Evolutionary conservation across 768 basidiomycete genomes (phyloP).

Genomic region (Guyanaporus albipodus): DNA sequence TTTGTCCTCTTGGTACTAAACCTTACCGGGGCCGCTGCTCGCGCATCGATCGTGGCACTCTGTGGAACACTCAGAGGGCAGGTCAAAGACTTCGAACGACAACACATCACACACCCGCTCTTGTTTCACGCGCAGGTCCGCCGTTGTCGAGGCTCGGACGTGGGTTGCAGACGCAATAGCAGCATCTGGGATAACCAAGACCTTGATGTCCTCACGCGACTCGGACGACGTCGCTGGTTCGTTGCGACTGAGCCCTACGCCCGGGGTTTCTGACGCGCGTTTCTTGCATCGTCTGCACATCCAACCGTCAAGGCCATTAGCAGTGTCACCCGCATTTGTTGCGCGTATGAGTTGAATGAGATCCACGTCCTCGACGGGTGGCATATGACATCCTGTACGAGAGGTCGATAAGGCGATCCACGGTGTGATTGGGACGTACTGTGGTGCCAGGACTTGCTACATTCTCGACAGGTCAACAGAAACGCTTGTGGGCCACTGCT

Average conservation of each 20-base stretch:
- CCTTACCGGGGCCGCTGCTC: background rate
- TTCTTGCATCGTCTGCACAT: conserved; percentile 32
- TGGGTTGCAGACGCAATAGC: background rate
- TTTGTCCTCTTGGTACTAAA: background rate
- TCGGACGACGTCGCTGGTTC: conserved; percentile 8
- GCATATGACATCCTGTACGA: conserved; percentile 31
- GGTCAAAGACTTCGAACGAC: background rate
- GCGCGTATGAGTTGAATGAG: conserved; percentile 26
- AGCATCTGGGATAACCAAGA: background rate
- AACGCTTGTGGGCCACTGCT: conserved; percentile 28
- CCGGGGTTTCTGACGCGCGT: background rate
- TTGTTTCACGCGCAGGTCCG: conserved; percentile 1
- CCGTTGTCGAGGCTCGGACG: background rate
- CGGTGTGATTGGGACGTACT: conserved; percentile 10
- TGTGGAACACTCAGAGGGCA: conserved; percentile 7
- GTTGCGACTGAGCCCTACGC: conserved; percentile 2
- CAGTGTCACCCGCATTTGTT: conserved; percentile 21
- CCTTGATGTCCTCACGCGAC: background rate
- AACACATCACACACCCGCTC: conserved; percentile 9
- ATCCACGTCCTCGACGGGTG: conserved; percentile 24
- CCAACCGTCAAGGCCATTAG: conserved; percentile 25
- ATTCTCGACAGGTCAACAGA: conserved; percentile 32
- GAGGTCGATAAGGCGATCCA: background rate
- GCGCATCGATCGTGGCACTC: background rate
- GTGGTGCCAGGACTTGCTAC: conserved; percentile 35